Evolutionary conservation across 225 moss, liverwort and hornwort species (phyloP).

Genomic region (Asterella californica): DNA sequence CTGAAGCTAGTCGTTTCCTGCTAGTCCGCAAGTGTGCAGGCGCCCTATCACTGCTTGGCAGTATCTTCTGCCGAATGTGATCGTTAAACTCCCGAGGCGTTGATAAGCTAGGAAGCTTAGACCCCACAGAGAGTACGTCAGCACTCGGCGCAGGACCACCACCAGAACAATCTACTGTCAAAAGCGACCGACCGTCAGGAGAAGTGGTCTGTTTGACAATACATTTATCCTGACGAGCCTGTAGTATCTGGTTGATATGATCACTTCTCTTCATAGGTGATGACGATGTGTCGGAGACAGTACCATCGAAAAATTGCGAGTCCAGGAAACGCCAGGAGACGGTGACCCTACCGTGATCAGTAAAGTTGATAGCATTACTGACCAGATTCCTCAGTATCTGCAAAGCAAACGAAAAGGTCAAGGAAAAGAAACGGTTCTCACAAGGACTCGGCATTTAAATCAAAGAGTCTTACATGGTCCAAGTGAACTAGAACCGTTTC

Average conservation of each 20-base stretch:
- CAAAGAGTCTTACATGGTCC: neutral
- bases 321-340: slow-evolving; percentile 66
- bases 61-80: neutral
- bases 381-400: slow-evolving; percentile 75
- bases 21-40: neutral
- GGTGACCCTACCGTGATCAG: slow-evolving; percentile 53
- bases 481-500: neutral
- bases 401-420: neutral
- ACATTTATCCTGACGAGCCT: slow-evolving; percentile 37
- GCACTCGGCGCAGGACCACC: slow-evolving; percentile 23
- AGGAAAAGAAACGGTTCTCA: neutral
- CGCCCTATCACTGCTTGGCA: neutral
- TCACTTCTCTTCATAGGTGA: slow-evolving; percentile 46
- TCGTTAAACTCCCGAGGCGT: neutral
- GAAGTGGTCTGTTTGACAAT: slow-evolving; percentile 26
- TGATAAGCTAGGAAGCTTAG: slow-evolving; percentile 6
- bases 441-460: neutral
- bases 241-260: slow-evolving; percentile 33
- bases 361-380: slow-evolving; percentile 87
- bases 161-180: slow-evolving; percentile 37
- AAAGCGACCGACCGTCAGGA: slow-evolving; percentile 21
- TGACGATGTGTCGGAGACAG: slow-evolving; percentile 29
- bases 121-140: slow-evolving; percentile 6
- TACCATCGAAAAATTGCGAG: slow-evolving; percentile 43
- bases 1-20: slow-evolving; percentile 13